Base-by-base conservation (phyloP, 306 rosid species). In the Gleditsia sinensis region DNA sequence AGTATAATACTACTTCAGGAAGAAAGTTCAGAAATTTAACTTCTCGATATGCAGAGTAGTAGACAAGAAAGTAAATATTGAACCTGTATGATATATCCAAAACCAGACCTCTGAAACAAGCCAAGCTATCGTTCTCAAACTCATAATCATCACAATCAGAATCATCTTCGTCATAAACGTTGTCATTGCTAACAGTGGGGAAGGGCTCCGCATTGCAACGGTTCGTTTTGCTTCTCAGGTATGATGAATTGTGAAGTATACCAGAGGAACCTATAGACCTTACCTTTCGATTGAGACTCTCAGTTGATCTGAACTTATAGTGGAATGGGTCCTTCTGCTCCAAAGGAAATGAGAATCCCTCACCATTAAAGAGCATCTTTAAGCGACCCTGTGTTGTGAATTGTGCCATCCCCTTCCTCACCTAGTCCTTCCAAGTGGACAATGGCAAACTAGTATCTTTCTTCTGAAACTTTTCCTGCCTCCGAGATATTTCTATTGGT, bases 51-150 rank as follows among this genome's bases (percentile, higher is more conserved):
- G 43, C 50, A 70, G 27, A 16, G 13, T 9, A 75, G 40, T 17
- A 12, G 74, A 54, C 36, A 63, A 63, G 46, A 14, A 50, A 48
- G 54, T 69, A 77, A 73, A 53, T 10, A 71, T 24, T 25, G 66
- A 67, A 94, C 98, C 98, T 91, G 94, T 94, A 94, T 24, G 98
- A 81, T 75, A 89, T 82, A 75, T 94, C 98, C 91, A 94, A 89
- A 67, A 94, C 97, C 20, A 94, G 84, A 72, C 98, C 98, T 82
- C 97, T 84, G 87, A 94, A 94, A 75, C 89, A 88, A 74, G 94
- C 74, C 75, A 94, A 76, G 3, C 86, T 87, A 69, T 93, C 98
- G 14, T 70, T 73, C 70, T 63, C 84, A 80, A 84, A 83, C 81
- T 84, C 89, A 32, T 71, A 69, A 17, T 78, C 50, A 37, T 62